Percentiles rank a stretch among this genome's conserved stretches.
These are phyloP conservation scores for Sporothrix humicola DNA, from an alignment of 2,329 filamentous ascomycete genomes.

Conservation along the genomic window DNA sequence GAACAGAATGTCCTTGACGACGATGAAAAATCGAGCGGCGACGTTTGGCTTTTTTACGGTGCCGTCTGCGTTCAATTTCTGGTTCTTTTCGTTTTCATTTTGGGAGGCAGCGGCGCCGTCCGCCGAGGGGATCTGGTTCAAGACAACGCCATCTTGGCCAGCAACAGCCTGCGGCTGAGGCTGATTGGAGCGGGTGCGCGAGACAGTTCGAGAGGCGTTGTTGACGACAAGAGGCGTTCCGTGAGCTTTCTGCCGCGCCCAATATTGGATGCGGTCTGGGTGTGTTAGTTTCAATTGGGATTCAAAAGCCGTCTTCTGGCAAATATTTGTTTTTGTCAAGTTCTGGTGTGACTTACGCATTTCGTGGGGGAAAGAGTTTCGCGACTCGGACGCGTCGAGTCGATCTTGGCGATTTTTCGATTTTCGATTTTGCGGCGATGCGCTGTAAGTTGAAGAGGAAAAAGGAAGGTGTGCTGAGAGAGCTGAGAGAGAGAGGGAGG, in stretches of 20 bases:
- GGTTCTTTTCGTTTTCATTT: conserved; percentile 33
- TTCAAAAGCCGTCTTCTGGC: too few relatives aligned
- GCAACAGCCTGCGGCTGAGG: not conserved
- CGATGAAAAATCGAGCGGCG: conserved; percentile 49
- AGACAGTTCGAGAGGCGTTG: conserved; percentile 1
- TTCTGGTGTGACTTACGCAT: conserved; percentile 24
- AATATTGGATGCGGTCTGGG: conserved; percentile 43
- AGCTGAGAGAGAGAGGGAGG: not conserved
- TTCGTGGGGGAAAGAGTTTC: conserved; percentile 11
- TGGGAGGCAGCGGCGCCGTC: not conserved
- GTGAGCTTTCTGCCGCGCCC: conserved; percentile 43
- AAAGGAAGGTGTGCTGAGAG: not conserved
- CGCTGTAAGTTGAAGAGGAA: not conserved
- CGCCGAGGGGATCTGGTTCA: not conserved
- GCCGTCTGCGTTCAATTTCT: not conserved
- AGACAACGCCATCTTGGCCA: conserved; percentile 11
- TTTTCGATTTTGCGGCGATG: not conserved
- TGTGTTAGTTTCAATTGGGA: not conserved
- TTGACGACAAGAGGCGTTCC: conserved; percentile 38
- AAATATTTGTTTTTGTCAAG: too few relatives aligned
- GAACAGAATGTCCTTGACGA: conserved; percentile 59
- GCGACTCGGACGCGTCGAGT: conserved; percentile 29
- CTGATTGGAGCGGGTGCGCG: conserved; percentile 10
- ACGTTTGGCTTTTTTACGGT: conserved; percentile 36
- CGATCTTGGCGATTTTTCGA: conserved; percentile 19